These are phyloP conservation scores for Fremontodendron californicum DNA, from an alignment of 345 rosid genomes.

Conservation along the genomic window DNA sequence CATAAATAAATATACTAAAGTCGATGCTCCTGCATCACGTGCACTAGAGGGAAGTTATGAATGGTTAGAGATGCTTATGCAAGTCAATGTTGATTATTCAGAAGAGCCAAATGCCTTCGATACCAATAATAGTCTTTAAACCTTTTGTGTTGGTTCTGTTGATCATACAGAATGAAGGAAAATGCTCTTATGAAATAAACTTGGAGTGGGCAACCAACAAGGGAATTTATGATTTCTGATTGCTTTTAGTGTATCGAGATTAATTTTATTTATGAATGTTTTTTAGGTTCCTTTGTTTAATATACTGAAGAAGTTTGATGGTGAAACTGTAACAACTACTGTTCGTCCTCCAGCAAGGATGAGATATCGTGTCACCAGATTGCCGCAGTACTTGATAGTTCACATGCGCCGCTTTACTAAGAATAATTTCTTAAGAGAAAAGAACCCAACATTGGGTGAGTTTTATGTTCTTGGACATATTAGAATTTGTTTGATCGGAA, in stretches of 20 bases:
- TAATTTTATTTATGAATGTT: conserved; percentile 1
- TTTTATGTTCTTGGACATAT: conserved; percentile 5
- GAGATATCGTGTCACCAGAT: conserved; percentile 71
- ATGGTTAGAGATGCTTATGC: neutral
- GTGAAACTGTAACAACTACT: conserved; percentile 80
- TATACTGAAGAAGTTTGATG: conserved; percentile 91
- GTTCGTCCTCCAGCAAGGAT: conserved; percentile 94
- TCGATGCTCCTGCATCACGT: no score
- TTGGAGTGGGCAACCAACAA: neutral
- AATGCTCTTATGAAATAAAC: neutral
- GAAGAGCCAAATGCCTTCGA: neutral
- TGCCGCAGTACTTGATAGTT: conserved; percentile 77
- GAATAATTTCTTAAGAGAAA: conserved; percentile 91
- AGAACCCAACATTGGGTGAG: conserved; percentile 90
- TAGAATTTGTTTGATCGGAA: neutral
- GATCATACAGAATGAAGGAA: neutral
- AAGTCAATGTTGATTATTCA: neutral
- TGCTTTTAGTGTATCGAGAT: neutral
- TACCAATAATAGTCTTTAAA: neutral
- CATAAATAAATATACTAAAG: no score
- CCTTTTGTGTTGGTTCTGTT: neutral
- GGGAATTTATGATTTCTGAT: neutral
- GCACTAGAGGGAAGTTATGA: neutral
- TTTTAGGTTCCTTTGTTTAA: conserved; percentile 82
- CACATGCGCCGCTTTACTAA: conserved; percentile 95